phyloP scores from a whole-genome alignment of 1,284 basidiomycete genomes.

The Agaricales sp. region DNA sequence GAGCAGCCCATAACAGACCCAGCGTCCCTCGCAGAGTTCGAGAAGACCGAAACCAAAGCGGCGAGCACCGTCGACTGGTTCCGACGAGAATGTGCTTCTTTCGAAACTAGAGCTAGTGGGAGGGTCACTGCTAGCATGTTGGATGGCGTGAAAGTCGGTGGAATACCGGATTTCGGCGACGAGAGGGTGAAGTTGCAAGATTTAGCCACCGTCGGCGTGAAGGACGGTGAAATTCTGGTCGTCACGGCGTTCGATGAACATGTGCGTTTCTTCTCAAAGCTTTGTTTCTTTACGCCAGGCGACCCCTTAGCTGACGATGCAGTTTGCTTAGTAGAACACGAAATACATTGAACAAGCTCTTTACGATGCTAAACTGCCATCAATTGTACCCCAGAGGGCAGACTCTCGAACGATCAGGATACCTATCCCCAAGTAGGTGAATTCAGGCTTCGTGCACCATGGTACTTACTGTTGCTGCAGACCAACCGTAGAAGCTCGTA shows the following conservation, averaged over 20 bases:
- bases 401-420: slow-evolving; percentile 65
- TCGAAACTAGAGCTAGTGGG: slow-evolving; percentile 64
- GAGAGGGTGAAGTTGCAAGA: slow-evolving; percentile 30
- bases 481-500: slow-evolving; percentile 64
- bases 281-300: slow-evolving; percentile 6
- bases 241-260: slow-evolving; percentile 68
- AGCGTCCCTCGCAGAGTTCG: slow-evolving; percentile 42
- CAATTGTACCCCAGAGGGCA: slow-evolving; percentile 56
- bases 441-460: neutral
- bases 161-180: neutral
- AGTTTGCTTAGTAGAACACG: slow-evolving; percentile 42
- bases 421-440: slow-evolving; percentile 62
- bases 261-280: slow-evolving; percentile 29
- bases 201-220: slow-evolving; percentile 66
- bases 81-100: slow-evolving; percentile 54
- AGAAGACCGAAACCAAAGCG: slow-evolving; percentile 56
- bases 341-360: slow-evolving; percentile 65
- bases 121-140: slow-evolving; percentile 64
- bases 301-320: slow-evolving; percentile 8
- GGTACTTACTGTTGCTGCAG: slow-evolving; percentile 24
- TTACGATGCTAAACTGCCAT: slow-evolving; percentile 61
- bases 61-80: slow-evolving; percentile 51
- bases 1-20: slow-evolving; percentile 41
- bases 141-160: slow-evolving; percentile 50
- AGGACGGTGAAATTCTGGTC: slow-evolving; percentile 60